Conservation (phyloP, 2,329 filamentous ascomycete genomes). For the Ophiostoma fasciatum region DNA sequence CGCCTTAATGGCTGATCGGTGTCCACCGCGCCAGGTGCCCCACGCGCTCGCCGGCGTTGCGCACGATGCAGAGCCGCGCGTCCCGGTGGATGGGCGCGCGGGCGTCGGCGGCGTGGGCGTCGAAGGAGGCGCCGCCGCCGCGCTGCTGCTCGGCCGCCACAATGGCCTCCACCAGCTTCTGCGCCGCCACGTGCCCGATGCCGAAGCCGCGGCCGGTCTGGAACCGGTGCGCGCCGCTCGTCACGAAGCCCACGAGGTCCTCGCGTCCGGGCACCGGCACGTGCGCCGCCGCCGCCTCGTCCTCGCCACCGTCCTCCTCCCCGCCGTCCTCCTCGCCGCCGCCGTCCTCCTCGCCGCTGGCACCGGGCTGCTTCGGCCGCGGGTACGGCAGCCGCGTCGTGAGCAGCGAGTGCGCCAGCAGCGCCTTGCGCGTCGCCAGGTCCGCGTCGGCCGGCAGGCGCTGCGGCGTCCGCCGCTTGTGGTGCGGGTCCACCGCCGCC, state of each 20-base stretch:
- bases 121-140: no score
- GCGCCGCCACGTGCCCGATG: conserved; percentile 47
- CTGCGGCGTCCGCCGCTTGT: background rate
- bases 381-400: conserved; percentile 23
- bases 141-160: conserved; percentile 7
- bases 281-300: conserved; percentile 30
- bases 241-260: conserved; percentile 83
- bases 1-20: conserved; percentile 7
- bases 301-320: no score
- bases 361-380: no score
- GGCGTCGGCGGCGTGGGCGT: conserved; percentile 9
- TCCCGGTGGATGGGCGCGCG: conserved; percentile 17
- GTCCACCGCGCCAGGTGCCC: conserved; percentile 50
- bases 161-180: conserved; percentile 35
- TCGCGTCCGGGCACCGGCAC: conserved; percentile 55
- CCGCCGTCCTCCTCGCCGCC: no score
- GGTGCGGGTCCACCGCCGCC: background rate
- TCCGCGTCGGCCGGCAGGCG: conserved; percentile 16
- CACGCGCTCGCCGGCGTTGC: conserved; percentile 63
- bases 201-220: conserved; percentile 60
- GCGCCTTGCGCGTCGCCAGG: conserved; percentile 25
- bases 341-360: no score
- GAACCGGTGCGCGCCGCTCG: conserved; percentile 70
- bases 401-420: conserved; percentile 33
- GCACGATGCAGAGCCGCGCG: conserved; percentile 56